Conservation (phyloP, 345 rosid species). For the Ceriops decandra region DNA sequence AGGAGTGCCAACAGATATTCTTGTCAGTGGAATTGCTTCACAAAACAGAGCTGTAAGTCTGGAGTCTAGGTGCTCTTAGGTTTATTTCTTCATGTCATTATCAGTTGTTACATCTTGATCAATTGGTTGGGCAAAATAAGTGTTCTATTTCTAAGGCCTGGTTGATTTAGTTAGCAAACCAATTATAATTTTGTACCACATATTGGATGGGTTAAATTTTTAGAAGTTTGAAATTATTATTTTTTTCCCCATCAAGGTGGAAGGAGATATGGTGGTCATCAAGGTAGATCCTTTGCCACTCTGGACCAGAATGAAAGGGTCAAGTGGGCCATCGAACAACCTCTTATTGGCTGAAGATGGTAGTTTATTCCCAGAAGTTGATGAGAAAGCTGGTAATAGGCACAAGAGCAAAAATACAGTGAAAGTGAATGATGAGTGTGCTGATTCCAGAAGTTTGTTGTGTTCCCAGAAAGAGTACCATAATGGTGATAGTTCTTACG, state of each 20-base stretch:
- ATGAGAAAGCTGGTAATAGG: constrained; percentile 21
- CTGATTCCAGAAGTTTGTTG: constrained; percentile 15
- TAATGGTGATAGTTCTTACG: constrained; percentile 23
- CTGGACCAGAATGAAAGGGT: constrained; percentile 90
- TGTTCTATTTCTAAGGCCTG: too few species aligned
- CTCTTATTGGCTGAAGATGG: constrained; percentile 30
- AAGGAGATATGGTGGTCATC: constrained; percentile 71
- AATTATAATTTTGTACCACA: background rate
- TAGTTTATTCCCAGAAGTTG: constrained; percentile 24
- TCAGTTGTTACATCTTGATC: background rate
- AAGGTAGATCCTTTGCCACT: constrained; percentile 55
- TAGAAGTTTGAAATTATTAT: constrained; percentile 9
- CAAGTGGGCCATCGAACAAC: constrained; percentile 34
- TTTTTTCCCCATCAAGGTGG: constrained; percentile 43
- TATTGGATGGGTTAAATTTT: background rate
- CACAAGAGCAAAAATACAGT: constrained; percentile 33
- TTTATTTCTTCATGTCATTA: background rate
- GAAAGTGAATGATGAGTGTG: constrained; percentile 24
- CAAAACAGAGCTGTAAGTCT: constrained; percentile 93
- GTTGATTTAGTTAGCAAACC: background rate
- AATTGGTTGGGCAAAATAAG: background rate
- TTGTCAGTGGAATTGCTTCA: constrained; percentile 56
- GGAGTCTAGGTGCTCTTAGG: background rate
- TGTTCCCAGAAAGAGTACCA: constrained; percentile 23
- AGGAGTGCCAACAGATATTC: constrained; percentile 74